These are phyloP conservation scores for Cryphonectria japonica DNA, from an alignment of 2,329 filamentous ascomycete species.

Conservation along the genomic window DNA sequence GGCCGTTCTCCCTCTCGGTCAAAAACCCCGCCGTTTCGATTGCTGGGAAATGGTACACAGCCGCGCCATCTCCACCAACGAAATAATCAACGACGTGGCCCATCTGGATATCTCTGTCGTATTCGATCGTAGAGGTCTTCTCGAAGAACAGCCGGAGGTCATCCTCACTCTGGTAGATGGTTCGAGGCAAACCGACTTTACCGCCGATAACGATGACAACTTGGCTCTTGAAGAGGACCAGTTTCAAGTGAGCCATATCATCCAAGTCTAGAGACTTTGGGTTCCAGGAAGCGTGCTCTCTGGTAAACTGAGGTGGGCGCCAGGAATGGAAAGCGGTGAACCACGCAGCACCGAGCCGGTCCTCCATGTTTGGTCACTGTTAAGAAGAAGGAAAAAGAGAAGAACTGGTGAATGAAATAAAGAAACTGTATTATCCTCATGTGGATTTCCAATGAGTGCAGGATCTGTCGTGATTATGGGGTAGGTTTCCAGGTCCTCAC, in stretches of 20 bases:
- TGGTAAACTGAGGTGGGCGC: background rate
- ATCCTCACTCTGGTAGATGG: background rate
- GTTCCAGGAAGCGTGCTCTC: background rate
- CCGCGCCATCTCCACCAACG: background rate
- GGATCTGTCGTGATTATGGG: no score
- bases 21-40: background rate
- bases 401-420: no score
- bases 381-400: background rate
- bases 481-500: no score
- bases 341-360: background rate
- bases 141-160: background rate
- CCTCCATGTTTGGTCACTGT: background rate
- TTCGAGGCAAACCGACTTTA: background rate
- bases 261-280: background rate
- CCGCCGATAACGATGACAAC: slow-evolving; percentile 9
- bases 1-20: background rate
- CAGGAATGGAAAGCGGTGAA: slow-evolving; percentile 1
- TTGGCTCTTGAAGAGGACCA: background rate
- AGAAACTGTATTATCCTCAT: no score
- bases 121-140: background rate
- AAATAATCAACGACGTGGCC: slow-evolving; percentile 2
- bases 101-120: background rate
- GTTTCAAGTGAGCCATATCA: background rate
- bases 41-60: background rate
- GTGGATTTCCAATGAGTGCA: no score